Percentiles rank a stretch among this genome's conserved stretches.
phyloP scores from a whole-genome alignment of 192 early-diverging fungal species.

The Backusella luteola region DNA sequence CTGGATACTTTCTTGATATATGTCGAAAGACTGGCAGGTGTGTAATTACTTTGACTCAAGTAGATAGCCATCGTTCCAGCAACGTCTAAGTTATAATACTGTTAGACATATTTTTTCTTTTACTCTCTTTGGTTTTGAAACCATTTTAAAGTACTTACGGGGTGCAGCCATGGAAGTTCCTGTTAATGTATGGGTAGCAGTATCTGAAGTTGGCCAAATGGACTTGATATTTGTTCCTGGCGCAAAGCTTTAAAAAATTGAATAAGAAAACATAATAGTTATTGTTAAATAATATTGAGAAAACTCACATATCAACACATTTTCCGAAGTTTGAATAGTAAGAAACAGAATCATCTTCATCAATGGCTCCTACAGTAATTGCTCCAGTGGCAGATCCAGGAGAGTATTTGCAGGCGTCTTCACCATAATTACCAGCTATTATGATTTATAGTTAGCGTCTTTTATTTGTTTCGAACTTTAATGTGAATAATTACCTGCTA shows the following conservation, averaged over 20 bases:
- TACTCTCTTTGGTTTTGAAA: neutral
- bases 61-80: constrained; percentile 53
- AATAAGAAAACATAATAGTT: neutral
- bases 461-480: neutral
- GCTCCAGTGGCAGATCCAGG: constrained; percentile 53
- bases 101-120: neutral
- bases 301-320: constrained; percentile 51
- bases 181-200: constrained; percentile 56
- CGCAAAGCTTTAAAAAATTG: constrained; percentile 32
- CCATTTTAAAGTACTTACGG: constrained; percentile 43
- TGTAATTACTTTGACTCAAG: constrained; percentile 37
- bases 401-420: constrained; percentile 56
- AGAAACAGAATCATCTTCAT: constrained; percentile 54
- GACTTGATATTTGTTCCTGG: constrained; percentile 52
- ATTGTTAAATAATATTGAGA: neutral
- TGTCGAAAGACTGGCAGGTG: constrained; percentile 17
- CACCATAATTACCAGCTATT: constrained; percentile 55
- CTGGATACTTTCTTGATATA: constrained; percentile 30
- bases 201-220: constrained; percentile 57
- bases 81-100: constrained; percentile 26
- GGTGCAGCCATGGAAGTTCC: constrained; percentile 86
- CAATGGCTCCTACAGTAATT: constrained; percentile 61
- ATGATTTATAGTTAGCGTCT: neutral
- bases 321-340: constrained; percentile 56
- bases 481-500: constrained; percentile 35